Base-by-base conservation (phyloP, 495 filamentous ascomycete species). In the Podospora pseudopauciseta region DNA sequence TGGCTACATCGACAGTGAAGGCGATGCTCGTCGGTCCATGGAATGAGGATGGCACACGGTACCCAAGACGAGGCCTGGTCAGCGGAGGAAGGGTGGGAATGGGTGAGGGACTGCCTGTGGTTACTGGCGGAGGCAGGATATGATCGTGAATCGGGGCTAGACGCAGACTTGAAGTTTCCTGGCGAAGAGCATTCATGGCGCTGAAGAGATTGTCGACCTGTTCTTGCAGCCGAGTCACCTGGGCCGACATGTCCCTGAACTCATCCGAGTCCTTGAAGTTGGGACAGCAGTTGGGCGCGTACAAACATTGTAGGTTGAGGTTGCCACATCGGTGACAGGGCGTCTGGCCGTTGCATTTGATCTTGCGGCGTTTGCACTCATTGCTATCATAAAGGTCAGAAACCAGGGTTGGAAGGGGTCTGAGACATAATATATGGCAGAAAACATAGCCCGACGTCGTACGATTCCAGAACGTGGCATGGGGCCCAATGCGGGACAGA, bases 321-420 rank as follows among this genome's bases (percentile, higher is more conserved):
- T 94, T 90, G 60, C 93, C 93, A 77, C 93, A 97, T 64, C 93
- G 86, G 70, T 90, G 87, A 71, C 93, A 97, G 0, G 93, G 93
- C 0, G 82, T 87, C 73, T 95, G 85, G 56, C 93, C 93, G 77
- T 95, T 94, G 79, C 93, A 97, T 75, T 95, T 95, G 78, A 97
- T 96, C 79, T 97, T 96, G 62, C 92, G 88, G 27, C 92, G 84
- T 73, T 95, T 96, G 80, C 92, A 96, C 75, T 94, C 91, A 71
- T 93, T 94, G 74, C 90, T 92, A 64, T 23, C 23, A 23, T 30
- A 60, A 32, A 23, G 2, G 61, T 39, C 4, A 44, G 30, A 61
- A 61, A 61, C 16, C n/a, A 32, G 26, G 20, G 18, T 19, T 27
- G 23, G 15, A 28, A 28, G 27, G 59, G 59, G 59, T 18, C 9